Evolutionary conservation across 371 early-diverging fungal species (phyloP).

Genomic region (Circinella minor): DNA sequence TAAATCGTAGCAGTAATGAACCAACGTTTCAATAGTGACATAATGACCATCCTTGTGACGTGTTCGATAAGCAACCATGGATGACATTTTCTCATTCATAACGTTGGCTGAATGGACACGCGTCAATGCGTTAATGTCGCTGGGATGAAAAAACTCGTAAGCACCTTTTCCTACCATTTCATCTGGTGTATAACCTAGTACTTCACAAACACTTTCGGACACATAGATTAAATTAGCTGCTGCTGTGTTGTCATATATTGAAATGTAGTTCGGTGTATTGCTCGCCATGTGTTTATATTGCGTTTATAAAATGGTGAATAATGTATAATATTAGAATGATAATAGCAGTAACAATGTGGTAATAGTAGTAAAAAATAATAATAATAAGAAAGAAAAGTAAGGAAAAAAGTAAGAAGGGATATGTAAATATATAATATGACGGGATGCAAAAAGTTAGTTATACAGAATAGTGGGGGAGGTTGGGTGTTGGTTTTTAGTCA

Average conservation of each 20-base stretch:
- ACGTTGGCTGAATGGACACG: conserved; percentile 47
- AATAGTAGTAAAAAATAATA: no score
- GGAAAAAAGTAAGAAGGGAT: no score
- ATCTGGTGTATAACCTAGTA: conserved; percentile 55
- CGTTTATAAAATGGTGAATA: background rate
- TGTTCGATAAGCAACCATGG: conserved; percentile 33
- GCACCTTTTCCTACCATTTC: conserved; percentile 52
- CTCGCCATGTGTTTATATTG: conserved; percentile 1
- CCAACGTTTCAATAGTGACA: conserved; percentile 31
- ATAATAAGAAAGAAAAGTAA: no score
- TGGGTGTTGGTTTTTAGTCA: no score
- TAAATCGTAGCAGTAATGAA: conserved; percentile 46
- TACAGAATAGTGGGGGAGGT: no score
- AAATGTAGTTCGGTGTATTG: conserved; percentile 45
- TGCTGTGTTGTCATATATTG: conserved; percentile 62
- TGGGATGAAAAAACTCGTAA: conserved; percentile 52
- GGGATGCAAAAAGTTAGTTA: no score
- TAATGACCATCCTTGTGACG: conserved; percentile 42
- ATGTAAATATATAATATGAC: no score
- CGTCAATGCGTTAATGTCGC: conserved; percentile 40
- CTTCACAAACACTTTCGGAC: conserved; percentile 52
- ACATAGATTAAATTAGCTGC: conserved; percentile 48
- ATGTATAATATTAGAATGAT: no score
- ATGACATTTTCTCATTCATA: conserved; percentile 52
- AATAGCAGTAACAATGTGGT: no score